Percentiles rank a stretch among this genome's conserved stretches.
These are phyloP conservation scores for Xylariales sp. DNA, from an alignment of 2,329 filamentous ascomycete genomes.

Conservation along the genomic window DNA sequence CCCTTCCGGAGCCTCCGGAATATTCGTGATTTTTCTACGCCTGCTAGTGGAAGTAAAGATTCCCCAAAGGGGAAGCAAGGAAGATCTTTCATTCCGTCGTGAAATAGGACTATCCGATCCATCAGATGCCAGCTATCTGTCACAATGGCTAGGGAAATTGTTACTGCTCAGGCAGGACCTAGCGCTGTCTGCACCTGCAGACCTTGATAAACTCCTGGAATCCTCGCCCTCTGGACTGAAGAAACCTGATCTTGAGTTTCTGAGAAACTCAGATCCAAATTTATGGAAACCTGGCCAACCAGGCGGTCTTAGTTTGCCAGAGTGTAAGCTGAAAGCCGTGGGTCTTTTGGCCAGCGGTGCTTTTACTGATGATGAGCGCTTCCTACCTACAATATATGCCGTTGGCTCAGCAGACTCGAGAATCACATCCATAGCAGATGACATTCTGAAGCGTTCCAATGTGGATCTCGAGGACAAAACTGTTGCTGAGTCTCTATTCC, in stretches of 20 bases:
- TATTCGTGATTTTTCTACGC: constrained; percentile 81
- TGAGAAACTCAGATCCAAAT: constrained; percentile 63
- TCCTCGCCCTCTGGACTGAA: constrained; percentile 53
- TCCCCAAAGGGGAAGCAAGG: constrained; percentile 71
- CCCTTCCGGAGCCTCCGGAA: constrained; percentile 46
- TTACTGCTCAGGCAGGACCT: constrained; percentile 59
- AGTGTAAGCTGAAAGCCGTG: constrained; percentile 65
- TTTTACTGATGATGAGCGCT: constrained; percentile 78
- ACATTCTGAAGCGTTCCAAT: constrained; percentile 76
- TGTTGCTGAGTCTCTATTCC: constrained; percentile 63
- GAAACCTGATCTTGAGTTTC: constrained; percentile 62
- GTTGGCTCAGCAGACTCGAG: constrained; percentile 77
- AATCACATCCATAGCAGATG: constrained; percentile 80
- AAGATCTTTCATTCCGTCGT: constrained; percentile 66
- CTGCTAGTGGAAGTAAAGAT: constrained; percentile 67
- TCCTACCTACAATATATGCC: constrained; percentile 79
- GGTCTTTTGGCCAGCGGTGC: constrained; percentile 78
- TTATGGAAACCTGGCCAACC: constrained; percentile 59
- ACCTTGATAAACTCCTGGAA: constrained; percentile 21
- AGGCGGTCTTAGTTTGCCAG: constrained; percentile 61
- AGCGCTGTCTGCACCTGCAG: constrained; percentile 19
- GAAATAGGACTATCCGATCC: constrained; percentile 61
- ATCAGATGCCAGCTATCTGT: constrained; percentile 69
- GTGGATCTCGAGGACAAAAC: constrained; percentile 66
- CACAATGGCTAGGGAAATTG: constrained; percentile 72